These are phyloP conservation scores for Penicillium herquei DNA, from an alignment of 495 filamentous ascomycete genomes.

Conservation along the genomic window DNA sequence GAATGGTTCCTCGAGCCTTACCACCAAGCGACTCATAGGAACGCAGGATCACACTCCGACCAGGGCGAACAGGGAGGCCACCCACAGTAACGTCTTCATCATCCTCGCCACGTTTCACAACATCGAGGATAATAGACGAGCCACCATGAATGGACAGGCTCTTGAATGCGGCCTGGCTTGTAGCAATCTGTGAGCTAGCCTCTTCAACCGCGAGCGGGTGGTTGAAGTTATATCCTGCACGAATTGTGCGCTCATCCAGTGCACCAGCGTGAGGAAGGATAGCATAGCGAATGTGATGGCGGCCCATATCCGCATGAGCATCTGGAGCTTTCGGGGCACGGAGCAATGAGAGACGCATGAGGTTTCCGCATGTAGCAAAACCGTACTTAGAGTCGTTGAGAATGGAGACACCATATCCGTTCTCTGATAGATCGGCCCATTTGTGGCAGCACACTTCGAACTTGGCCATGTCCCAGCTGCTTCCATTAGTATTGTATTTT, in stretches of 20 bases:
- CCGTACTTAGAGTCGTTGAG: conserved; percentile 97
- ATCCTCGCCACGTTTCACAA: conserved; percentile 90
- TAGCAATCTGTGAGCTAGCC: conserved; percentile 13
- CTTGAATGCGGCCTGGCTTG: conserved; percentile 33
- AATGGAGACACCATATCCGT: conserved; percentile 88
- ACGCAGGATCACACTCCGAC: conserved; percentile 75
- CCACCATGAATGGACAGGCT: conserved; percentile 57
- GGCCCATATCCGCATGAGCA: conserved; percentile 94
- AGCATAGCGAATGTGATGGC: conserved; percentile 84
- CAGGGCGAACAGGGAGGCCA: conserved; percentile 65
- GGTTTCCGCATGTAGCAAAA: conserved; percentile 85
- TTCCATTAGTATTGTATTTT: conserved; percentile 4
- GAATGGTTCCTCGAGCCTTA: conserved; percentile 63
- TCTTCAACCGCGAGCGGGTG: conserved; percentile 62
- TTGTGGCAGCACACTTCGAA: conserved; percentile 98
- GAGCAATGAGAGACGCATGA: conserved; percentile 89
- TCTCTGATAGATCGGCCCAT: conserved; percentile 93
- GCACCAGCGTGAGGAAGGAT: conserved; percentile 80
- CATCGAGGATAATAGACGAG: conserved; percentile 70
- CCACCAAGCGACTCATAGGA: conserved; percentile 94
- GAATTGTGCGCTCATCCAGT: conserved; percentile 70
- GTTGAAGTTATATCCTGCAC: conserved; percentile 88
- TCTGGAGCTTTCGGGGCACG: conserved; percentile 95
- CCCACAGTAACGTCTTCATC: conserved; percentile 81
- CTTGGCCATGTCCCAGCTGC: conserved; percentile 96